A percentile compares a stretch with the other conserved stretches of the same genome.
Evolutionary conservation across 352 stramenopile species (phyloP).

Genomic region (Phytophthora nicotianae): DNA sequence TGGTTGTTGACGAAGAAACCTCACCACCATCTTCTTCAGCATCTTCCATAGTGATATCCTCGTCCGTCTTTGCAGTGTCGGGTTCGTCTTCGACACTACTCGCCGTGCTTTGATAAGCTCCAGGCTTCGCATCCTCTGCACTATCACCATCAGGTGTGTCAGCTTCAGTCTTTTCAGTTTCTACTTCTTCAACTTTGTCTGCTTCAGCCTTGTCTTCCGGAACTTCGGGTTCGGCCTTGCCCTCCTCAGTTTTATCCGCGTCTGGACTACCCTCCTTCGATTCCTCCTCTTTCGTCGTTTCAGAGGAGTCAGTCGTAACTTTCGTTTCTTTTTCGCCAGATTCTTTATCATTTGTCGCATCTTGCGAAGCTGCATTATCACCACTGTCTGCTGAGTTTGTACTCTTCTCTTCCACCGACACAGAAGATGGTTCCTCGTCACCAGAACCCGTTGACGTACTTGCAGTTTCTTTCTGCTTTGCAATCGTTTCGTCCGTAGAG

Average conservation of each 20-base stretch:
- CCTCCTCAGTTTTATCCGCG: not conserved
- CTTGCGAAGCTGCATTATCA: conserved; percentile 2
- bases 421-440: conserved; percentile 1
- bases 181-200: not conserved
- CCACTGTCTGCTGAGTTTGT: not conserved
- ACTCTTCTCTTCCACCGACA: not conserved
- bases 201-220: conserved; percentile 1
- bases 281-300: conserved; percentile 5
- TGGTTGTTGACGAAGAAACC: conserved; percentile 8
- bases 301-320: not conserved
- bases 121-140: conserved; percentile 6
- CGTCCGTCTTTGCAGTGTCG: conserved; percentile 8
- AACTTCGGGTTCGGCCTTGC: not conserved
- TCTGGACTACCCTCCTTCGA: conserved; percentile 2
- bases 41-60: conserved; percentile 31
- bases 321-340: conserved; percentile 5
- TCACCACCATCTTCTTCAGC: conserved; percentile 12
- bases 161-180: conserved; percentile 9
- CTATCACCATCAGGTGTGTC: conserved; percentile 13
- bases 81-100: conserved; percentile 16
- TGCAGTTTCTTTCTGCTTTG: conserved; percentile 1
- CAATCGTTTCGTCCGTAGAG: not conserved
- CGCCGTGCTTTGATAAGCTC: conserved; percentile 13
- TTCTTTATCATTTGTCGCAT: conserved; percentile 2
- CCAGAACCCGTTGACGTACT: conserved; percentile 7